A percentile compares a stretch with the other conserved stretches of the same genome.
phyloP scores from a whole-genome alignment of 495 filamentous ascomycete species.

The Penicillium parvum region DNA sequence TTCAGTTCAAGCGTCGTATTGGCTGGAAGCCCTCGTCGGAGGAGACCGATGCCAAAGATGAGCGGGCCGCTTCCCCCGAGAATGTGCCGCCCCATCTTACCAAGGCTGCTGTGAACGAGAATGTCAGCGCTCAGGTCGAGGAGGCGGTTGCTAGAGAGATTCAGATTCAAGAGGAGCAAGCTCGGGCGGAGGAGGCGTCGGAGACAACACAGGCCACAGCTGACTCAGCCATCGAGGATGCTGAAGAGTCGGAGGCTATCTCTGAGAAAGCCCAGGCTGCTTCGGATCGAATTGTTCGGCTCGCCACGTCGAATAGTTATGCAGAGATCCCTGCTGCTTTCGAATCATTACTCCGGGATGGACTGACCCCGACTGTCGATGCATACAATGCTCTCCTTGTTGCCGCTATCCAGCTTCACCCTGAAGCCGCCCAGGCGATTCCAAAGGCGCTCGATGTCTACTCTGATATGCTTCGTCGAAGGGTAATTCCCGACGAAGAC shows the following conservation, averaged over 20 bases:
- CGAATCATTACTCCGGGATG: slow-evolving; percentile 73
- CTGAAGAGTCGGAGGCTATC: slow-evolving; percentile 23
- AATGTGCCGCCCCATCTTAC: slow-evolving; percentile 47
- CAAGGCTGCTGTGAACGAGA: slow-evolving; percentile 50
- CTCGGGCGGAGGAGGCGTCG: slow-evolving; percentile 38
- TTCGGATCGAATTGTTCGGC: slow-evolving; percentile 67
- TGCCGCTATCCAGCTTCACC: slow-evolving; percentile 69
- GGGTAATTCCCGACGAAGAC: slow-evolving; percentile 71
- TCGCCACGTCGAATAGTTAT: slow-evolving; percentile 64
- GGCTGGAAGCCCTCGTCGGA: slow-evolving; percentile 73
- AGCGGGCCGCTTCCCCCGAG: slow-evolving; percentile 18
- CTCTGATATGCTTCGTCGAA: slow-evolving; percentile 88
- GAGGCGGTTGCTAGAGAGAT: slow-evolving; percentile 63
- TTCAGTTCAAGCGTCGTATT: slow-evolving; percentile 79
- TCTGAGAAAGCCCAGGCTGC: slow-evolving; percentile 59
- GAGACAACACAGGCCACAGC: slow-evolving; percentile 32
- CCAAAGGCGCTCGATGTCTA: slow-evolving; percentile 92
- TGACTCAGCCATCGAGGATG: slow-evolving; percentile 28
- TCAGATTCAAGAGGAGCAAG: slow-evolving; percentile 45
- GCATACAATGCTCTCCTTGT: slow-evolving; percentile 88
- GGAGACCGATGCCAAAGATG: slow-evolving; percentile 43
- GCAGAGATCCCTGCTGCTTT: slow-evolving; percentile 86
- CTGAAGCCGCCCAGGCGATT: slow-evolving; percentile 70
- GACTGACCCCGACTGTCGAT: slow-evolving; percentile 69
- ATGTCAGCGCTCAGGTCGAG: slow-evolving; percentile 57